Base-by-base conservation (phyloP, 805 yeast genomes). In the Starmerella stigmatis region DNA sequence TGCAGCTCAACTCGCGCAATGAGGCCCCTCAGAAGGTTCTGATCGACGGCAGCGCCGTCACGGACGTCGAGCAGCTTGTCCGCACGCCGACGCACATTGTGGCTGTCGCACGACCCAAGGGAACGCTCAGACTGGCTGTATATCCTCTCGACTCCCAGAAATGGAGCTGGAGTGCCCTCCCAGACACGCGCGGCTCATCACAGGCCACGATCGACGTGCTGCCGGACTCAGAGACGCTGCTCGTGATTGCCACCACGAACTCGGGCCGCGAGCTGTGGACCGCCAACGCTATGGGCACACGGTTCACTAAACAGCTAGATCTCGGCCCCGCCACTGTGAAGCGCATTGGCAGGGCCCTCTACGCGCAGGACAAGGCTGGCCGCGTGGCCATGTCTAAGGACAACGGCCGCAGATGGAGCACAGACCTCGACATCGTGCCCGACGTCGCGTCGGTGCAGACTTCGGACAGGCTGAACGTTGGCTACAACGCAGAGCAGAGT, bases 1-100 rank as follows among this genome's bases (percentile, higher is more conserved):
- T 36, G 19, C 30, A 16, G 40, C 13, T 25, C n/a, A 2, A 15
- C 16, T 5, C 31, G n/a, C 22, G 7, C 30, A 16, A 23, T 21
- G 40, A 17, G 30, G 20, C 40, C 17, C 16, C 40, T 12, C 30
- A 22, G 2, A 7, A 3, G n/a, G 15, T 36, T 11, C 9, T 10
- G 15, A 36, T 36, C 21, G 40, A 25, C 29, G 30, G 22, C 30
- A 6, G 15, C n/a, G 29, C 40, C 30, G n/a, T 36, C 15, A 5
- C 16, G n/a, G 30, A 21, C 21, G 40, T 36, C 29, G 30, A 36
- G 21, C 29, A 23, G 29, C 40, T 36, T 9, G 40, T 36, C 10
- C 40, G 40, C 40, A 36, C 40, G 30, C 30, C 40, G 15, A 36
- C 40, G 15, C 28, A 36, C 40, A 22, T 15, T n/a, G 28, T 23